A percentile compares a stretch with the other conserved stretches of the same genome.
These are phyloP conservation scores for Pyrenochaeta sp. DNA, from an alignment of 2,329 filamentous ascomycete species.

Conservation along the genomic window DNA sequence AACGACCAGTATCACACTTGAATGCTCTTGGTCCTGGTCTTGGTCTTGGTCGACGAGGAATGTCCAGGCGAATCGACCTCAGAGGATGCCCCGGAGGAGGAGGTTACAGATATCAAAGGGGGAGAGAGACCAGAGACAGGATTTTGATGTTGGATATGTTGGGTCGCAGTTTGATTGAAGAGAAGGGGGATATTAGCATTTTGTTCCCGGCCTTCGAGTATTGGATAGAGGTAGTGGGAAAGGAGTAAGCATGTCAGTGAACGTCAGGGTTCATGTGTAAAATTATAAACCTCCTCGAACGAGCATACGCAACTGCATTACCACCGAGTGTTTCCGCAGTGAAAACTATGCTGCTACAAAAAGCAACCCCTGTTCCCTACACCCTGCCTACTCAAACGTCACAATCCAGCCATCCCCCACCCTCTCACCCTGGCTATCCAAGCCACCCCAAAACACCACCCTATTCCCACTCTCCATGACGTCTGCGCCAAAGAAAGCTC, in stretches of 20 bases:
- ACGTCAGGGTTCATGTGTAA: too few species aligned
- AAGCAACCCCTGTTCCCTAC: too few species aligned
- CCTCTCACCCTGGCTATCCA: slow-evolving; percentile 52
- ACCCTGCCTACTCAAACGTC: slow-evolving; percentile 35
- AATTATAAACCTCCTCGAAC: too few species aligned
- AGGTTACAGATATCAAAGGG: too few species aligned
- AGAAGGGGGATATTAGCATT: too few species aligned
- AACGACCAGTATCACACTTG: too few species aligned
- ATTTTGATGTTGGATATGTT: neutral
- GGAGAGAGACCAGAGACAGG: too few species aligned
- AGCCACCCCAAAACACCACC: slow-evolving; percentile 53
- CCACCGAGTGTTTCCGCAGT: neutral
- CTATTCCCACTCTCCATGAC: slow-evolving; percentile 43
- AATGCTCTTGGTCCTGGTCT: too few species aligned
- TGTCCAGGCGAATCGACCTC: too few species aligned
- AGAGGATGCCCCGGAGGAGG: too few species aligned
- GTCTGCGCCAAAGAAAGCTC: slow-evolving; percentile 53
- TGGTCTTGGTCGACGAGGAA: too few species aligned
- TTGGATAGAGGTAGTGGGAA: neutral
- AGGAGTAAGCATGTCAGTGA: neutral
- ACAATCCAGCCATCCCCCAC: slow-evolving; percentile 57
- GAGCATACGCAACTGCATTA: neutral
- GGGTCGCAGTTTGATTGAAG: neutral
- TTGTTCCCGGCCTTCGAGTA: neutral
- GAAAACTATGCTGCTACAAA: too few species aligned